A percentile compares a stretch with the other conserved stretches of the same genome.
phyloP scores from a whole-genome alignment of 371 early-diverging fungal species.

The Mucor ambiguus region DNA sequence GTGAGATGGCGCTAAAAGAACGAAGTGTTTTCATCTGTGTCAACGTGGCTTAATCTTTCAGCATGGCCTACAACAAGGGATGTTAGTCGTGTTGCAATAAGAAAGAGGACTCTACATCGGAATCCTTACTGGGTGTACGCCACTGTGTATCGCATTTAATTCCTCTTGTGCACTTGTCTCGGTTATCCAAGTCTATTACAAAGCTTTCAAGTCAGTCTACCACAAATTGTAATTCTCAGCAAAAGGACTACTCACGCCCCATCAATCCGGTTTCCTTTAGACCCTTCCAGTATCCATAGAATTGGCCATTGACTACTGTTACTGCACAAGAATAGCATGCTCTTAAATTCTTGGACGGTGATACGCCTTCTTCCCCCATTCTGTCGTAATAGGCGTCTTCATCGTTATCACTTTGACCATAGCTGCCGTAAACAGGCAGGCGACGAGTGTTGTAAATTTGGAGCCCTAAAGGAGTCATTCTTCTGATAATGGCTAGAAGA shows the following conservation, averaged over 20 bases:
- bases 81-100: too few species aligned
- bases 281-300: slow-evolving; percentile 26
- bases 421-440: background rate
- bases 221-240: background rate
- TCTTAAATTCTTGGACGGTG: slow-evolving; percentile 22
- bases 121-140: slow-evolving; percentile 19
- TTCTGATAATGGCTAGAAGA: slow-evolving; percentile 13
- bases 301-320: slow-evolving; percentile 33
- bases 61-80: slow-evolving; percentile 20
- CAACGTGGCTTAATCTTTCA: slow-evolving; percentile 17
- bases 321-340: slow-evolving; percentile 33
- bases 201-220: background rate
- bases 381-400: slow-evolving; percentile 10
- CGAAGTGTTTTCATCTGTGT: background rate
- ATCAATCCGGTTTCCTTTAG: background rate
- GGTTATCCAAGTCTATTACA: background rate
- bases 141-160: slow-evolving; percentile 24
- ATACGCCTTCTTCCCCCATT: slow-evolving; percentile 8
- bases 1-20: background rate
- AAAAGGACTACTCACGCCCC: background rate
- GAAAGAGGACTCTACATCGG: too few species aligned
- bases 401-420: background rate
- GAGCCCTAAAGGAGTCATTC: slow-evolving; percentile 15
- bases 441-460: slow-evolving; percentile 16
- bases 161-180: slow-evolving; percentile 24